These are phyloP conservation scores for Penicillium samsonianum DNA, from an alignment of 495 filamentous ascomycete species.

Conservation along the genomic window DNA sequence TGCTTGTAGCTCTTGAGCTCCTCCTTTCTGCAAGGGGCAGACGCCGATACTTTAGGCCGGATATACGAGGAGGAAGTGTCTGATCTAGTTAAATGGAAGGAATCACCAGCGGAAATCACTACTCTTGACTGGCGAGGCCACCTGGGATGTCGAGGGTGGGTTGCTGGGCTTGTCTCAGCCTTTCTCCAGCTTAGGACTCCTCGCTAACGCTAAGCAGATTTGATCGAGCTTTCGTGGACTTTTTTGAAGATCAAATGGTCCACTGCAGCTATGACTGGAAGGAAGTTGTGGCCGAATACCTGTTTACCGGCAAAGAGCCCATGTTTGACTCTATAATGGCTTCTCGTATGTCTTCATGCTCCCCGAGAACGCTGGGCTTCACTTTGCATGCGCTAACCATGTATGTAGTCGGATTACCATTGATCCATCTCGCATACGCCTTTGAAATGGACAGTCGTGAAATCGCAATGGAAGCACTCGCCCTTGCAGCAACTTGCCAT, in stretches of 20 bases:
- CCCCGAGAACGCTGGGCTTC: background rate
- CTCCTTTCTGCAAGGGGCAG: conserved; percentile 79
- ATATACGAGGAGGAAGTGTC: conserved; percentile 78
- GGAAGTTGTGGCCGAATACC: conserved; percentile 68
- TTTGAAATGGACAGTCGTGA: conserved; percentile 79
- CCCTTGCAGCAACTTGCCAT: conserved; percentile 69
- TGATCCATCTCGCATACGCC: conserved; percentile 88
- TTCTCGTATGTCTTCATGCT: conserved; percentile 61
- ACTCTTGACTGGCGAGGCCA: conserved; percentile 83
- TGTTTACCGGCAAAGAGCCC: conserved; percentile 74
- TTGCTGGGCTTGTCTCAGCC: background rate
- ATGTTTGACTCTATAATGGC: conserved; percentile 74
- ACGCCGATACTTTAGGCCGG: conserved; percentile 65
- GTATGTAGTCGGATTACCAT: conserved; percentile 71
- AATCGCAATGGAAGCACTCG: conserved; percentile 81
- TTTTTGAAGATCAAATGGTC: conserved; percentile 86
- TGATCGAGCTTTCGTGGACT: conserved; percentile 87
- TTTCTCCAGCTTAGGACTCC: background rate
- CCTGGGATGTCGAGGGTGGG: conserved; percentile 66
- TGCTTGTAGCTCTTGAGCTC: conserved; percentile 64
- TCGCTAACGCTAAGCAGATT: conserved; percentile 51
- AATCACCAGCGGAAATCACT: conserved; percentile 80
- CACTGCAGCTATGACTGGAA: conserved; percentile 82
- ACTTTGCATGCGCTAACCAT: background rate
- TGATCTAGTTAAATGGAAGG: conserved; percentile 75